phyloP scores from a whole-genome alignment of 2,329 filamentous ascomycete genomes.

The Aspergillus quadrilineatus region DNA sequence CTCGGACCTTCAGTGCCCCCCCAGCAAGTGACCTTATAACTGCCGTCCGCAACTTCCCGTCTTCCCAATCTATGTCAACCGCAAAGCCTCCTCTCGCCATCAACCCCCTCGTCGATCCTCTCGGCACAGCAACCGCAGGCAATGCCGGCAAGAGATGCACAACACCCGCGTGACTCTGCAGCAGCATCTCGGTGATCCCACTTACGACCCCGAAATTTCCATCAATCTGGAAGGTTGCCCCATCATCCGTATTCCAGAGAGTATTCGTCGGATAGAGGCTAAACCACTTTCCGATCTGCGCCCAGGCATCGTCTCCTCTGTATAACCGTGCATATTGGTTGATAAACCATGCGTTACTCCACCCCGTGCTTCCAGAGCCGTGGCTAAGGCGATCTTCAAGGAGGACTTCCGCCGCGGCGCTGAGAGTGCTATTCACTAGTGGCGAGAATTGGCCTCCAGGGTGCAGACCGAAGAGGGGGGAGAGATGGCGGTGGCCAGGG shows the following conservation, averaged over 20 bases:
- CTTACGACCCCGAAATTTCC: conserved; percentile 10
- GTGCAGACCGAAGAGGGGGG: neutral
- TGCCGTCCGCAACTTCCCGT: neutral
- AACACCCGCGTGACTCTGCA: conserved; percentile 9
- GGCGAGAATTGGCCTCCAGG: conserved; percentile 8
- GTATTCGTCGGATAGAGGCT: conserved; percentile 4
- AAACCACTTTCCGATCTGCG: conserved; percentile 2
- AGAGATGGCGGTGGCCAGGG: conserved; percentile 8
- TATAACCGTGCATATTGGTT: conserved; percentile 5
- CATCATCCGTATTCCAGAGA: conserved; percentile 7
- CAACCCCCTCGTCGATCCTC: conserved; percentile 32
- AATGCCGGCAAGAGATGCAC: conserved; percentile 39
- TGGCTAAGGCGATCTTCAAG: neutral
- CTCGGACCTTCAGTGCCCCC: neutral
- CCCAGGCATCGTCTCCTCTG: conserved; percentile 6
- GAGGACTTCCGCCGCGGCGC: conserved; percentile 4
- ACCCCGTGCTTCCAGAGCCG: conserved; percentile 8
- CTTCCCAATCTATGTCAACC: conserved; percentile 36
- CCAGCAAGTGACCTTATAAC: neutral
- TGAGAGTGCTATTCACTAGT: neutral
- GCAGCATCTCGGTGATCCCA: conserved; percentile 7
- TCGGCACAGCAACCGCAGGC: conserved; percentile 28
- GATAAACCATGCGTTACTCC: conserved; percentile 9
- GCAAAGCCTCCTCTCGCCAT: conserved; percentile 36
- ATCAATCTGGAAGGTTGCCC: conserved; percentile 10